Evolutionary conservation across 2,329 filamentous ascomycete genomes (phyloP), one percentile per base, ranked within the genome.

Genomic region (Aspergillus proliferans): DNA sequence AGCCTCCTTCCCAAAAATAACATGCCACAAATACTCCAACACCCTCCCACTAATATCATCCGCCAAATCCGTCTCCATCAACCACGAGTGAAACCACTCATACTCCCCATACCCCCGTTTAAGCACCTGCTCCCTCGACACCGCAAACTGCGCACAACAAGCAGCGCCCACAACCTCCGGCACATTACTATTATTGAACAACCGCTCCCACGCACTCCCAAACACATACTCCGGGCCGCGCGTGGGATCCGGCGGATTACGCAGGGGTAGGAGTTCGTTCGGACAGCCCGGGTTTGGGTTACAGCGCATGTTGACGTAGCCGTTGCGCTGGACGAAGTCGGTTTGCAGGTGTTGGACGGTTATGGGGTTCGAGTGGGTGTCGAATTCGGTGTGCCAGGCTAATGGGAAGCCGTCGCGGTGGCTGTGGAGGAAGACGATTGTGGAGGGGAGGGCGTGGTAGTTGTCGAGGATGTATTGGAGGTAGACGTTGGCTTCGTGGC

Each of bases 141-240:
- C 77, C 0, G 78, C 82, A 52, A 85, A 85, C 63, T 85, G 83
- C 14, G 81, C 79, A 63, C 82, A 85, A 60, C 82, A 85, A n/a
- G 79, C 72, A 3, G 76, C 75, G 2, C 74, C 79, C 7, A 84
- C 71, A 3, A 72, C 57, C 3, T 72, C 65, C 0, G 80, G 79
- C 1, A 81, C 65, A 19, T 67, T 41, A 3, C 58, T 66, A 18
- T 55, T 62, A 24, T 66, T 66, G 40, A 66, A 65, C 3, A 66
- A 58, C 4, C 43, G 45, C 22, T 58, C 57, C 33, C 69, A 59
- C 4, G 57, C 60, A 8, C 59, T 58, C 4, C 64, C 62, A 33
- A 65, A 63, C 2, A 55, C 58, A 7, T 59, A 52, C 33, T 65
- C 63, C 1, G 61, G 54, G 0, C 54, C 46, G 4, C 54, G 54